Evolutionary conservation across 169 alveolate species (phyloP), one percentile per base, ranked within the genome.

Genomic region (Plasmodium knowlesi): DNA sequence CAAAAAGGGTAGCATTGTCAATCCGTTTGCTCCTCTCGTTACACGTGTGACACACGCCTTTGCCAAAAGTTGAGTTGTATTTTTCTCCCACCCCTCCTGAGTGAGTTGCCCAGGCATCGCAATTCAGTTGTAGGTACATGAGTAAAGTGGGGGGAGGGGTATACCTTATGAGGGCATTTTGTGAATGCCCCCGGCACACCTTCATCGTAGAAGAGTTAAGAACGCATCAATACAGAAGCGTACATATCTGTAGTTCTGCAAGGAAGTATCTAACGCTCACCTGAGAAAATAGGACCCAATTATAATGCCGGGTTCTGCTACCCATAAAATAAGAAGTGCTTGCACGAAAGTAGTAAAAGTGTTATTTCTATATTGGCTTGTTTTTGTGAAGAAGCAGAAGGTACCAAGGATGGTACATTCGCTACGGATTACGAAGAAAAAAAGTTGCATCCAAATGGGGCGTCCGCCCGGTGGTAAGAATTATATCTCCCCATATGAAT

Each of bases 271-370:
- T 61, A 16, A 6, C n/a, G 76, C 37, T 61, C 4, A 25, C 4
- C 37, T 61, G 25, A 61, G 41, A 32, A 30, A 3, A 30, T 41
- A 3, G 22, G 43, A 54, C 78, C 37, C 30, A 19, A 54, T 57
- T 39, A 88, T 88, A 88, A 88, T 88, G 94, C 81, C 67, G 19
- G 41, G 39, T 78, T 67, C 82, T 43, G 78, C 19, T 3, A 9
- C 30, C 54, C 67, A 22, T 53, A 6, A 8, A 88, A 54, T 88
- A 30, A 88, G 50, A 16, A 80, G 43, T 57, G 50, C 61, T 28
- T 79, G 32, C 53, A 25, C 50, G 39, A 88, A 88, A 80, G 81
- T 79, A 88, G 34, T 88, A 78, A 88, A 61, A 79, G 32, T 88
- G 32, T 25, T 88, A 25, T 78, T 57, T 88, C 78, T 88, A 1